Conservation (phyloP, 495 filamentous ascomycete genomes). For the Astrocystis sublimbata region DNA sequence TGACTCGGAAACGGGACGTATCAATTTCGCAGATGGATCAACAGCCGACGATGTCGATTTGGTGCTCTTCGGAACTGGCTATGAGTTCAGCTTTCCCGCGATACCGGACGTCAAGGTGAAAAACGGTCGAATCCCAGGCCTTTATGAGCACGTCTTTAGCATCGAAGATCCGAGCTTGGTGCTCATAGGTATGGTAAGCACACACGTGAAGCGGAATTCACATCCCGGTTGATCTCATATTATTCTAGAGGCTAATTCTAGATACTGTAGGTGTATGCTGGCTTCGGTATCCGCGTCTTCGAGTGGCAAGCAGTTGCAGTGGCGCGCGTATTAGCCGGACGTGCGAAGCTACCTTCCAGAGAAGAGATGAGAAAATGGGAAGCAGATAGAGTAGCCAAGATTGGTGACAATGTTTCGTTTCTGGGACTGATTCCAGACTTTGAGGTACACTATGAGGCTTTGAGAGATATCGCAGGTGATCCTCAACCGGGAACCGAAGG, state of each 20-base stretch:
- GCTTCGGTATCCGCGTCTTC: slow-evolving; percentile 27
- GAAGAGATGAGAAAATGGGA: slow-evolving; percentile 51
- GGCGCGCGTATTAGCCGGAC: slow-evolving; percentile 31
- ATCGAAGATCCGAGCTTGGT: slow-evolving; percentile 46
- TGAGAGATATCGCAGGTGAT: slow-evolving; percentile 46
- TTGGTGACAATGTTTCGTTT: slow-evolving; percentile 49
- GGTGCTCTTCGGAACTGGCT: background rate
- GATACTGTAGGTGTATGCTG: slow-evolving; percentile 14
- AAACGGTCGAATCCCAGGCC: slow-evolving; percentile 41
- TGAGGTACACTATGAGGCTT: slow-evolving; percentile 48
- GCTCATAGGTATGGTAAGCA: slow-evolving; percentile 41
- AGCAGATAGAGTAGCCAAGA: slow-evolving; percentile 42
- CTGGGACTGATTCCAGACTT: slow-evolving; percentile 47
- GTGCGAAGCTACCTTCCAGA: slow-evolving; percentile 39
- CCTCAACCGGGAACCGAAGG: slow-evolving; percentile 33
- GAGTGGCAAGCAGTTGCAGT: slow-evolving; percentile 39
- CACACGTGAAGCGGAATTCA: background rate
- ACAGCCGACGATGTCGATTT: background rate
- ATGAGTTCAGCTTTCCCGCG: background rate
- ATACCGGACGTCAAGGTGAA: background rate
- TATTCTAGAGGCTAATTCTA: background rate
- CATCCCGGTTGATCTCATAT: background rate
- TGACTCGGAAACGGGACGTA: slow-evolving; percentile 18
- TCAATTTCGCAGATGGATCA: background rate
- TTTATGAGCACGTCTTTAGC: slow-evolving; percentile 61